Evolutionary conservation across 163 green algal species (phyloP).

Genomic region (Chloromonas sp.): DNA sequence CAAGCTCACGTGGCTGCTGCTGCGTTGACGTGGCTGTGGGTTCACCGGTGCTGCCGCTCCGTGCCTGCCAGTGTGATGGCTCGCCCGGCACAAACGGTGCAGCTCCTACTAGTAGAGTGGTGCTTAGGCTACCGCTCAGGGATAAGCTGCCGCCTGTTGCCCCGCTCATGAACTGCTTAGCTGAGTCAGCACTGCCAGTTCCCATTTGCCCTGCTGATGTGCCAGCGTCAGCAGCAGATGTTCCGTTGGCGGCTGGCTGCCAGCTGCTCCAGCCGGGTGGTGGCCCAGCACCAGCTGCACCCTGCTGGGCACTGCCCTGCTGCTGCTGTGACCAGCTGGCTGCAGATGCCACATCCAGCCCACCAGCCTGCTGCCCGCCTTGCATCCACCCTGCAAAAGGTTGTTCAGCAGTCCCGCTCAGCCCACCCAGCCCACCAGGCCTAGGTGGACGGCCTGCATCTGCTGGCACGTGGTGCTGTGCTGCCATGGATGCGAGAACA

Average conservation of each 20-base stretch:
- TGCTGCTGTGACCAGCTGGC: neutral
- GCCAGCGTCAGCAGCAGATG: neutral
- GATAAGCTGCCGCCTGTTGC: too few relatives aligned
- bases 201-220: neutral
- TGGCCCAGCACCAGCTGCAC: too few relatives aligned
- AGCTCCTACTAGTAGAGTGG: neutral
- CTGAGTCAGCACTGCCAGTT: neutral
- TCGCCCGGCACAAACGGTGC: neutral
- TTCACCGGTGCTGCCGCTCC: slow-evolving; percentile 3
- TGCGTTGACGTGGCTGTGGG: neutral
- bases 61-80: neutral
- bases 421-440: too few relatives aligned
- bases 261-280: too few relatives aligned
- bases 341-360: neutral
- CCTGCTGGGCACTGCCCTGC: neutral
- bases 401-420: too few relatives aligned
- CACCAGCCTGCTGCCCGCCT: neutral
- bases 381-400: too few relatives aligned
- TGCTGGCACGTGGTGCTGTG: too few relatives aligned
- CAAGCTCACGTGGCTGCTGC: neutral
- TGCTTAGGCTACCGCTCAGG: too few relatives aligned
- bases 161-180: neutral
- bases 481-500: too few relatives aligned
- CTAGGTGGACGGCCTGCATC: too few relatives aligned
- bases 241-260: neutral